These are phyloP conservation scores for Xylaria sp. DNA, from an alignment of 2,329 filamentous ascomycete species.

Conservation along the genomic window DNA sequence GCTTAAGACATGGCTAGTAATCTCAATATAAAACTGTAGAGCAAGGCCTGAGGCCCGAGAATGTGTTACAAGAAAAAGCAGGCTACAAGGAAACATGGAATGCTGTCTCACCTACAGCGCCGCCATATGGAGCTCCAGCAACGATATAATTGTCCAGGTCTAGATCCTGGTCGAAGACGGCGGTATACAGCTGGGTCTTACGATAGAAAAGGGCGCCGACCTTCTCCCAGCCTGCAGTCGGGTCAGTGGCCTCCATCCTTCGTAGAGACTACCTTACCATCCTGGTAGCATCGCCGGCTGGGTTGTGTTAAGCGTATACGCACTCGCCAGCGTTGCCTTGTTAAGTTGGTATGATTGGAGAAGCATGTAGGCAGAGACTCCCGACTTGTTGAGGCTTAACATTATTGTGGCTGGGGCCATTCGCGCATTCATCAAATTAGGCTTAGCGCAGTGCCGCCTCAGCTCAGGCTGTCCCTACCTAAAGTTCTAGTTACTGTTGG, in stretches of 20 bases:
- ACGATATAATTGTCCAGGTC: conserved; percentile 96
- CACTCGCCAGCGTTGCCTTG: conserved; percentile 25
- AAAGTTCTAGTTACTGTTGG: too few relatives aligned
- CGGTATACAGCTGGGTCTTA: conserved; percentile 92
- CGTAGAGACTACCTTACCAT: conserved; percentile 47
- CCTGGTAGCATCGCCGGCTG: conserved; percentile 26
- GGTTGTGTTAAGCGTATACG: conserved; percentile 18
- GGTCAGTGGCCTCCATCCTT: conserved; percentile 68
- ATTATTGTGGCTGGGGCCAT: conserved; percentile 19
- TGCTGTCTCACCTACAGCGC: conserved; percentile 80
- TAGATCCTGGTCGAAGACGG: conserved; percentile 90
- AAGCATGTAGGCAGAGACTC: not conserved
- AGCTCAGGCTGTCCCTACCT: too few relatives aligned
- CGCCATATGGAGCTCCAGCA: conserved; percentile 90
- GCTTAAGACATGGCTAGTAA: not conserved
- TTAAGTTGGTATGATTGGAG: conserved; percentile 25
- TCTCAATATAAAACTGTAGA: not conserved
- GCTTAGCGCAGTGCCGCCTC: too few relatives aligned
- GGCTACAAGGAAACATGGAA: conserved; percentile 7
- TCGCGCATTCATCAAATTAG: too few relatives aligned
- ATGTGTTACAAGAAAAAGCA: not conserved
- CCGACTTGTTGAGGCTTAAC: conserved; percentile 12
- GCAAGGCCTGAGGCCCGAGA: not conserved
- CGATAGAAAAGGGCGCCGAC: conserved; percentile 95
- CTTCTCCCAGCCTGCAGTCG: conserved; percentile 93